Base-by-base conservation (phyloP, 2,329 filamentous ascomycete genomes). In the Fusarium subglutinans region DNA sequence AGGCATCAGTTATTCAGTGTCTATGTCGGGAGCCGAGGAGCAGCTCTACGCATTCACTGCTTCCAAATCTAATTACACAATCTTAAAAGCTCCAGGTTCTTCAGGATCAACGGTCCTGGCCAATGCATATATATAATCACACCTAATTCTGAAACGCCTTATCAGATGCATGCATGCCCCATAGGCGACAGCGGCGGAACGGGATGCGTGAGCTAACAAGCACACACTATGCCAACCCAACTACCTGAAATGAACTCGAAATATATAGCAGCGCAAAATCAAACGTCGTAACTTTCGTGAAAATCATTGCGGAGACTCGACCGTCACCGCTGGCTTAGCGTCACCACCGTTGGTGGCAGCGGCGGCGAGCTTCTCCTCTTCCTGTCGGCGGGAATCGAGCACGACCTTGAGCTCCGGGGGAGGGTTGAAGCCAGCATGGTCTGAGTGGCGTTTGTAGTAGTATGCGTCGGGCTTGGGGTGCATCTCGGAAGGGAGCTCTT, bases 401-500 rank as follows among this genome's bases (percentile, higher is more conserved):
- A 90, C 87, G 51, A 86, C 86, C 80, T 89, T 86, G 63, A 90
- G 83, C 83, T 88, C 88, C 8, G 89, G 87, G 22, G 90, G 89
- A 3, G 87, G 88, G 79, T 92, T 91, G 85, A 95, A 98, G 20
- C 93, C 94, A 64, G 92, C 91, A 83, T 98, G 95, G 81, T 97
- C 94, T 48, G 91, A 90, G 85, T 98, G 96, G 82, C 92, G 93
- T 86, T 96, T 96, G 86, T 98, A 98, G 82, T 91, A 92, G 84
- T 93, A 95, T 81, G 90, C 90, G 68, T 91, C 90, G 53, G 88
- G 79, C 84, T 92, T 93, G 44, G 94, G 94, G 66, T 87, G 87
- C 75, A 97, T 84, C 80, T 96, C 93, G 3, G 88, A 84, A 11
- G 92, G 92, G 37, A 98, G 86, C 74, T 93, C 90, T 58, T 91